A percentile compares a stretch with the other conserved stretches of the same genome.
Evolutionary conservation across 768 basidiomycete genomes (phyloP).

Genomic region (Suillus subaureus): DNA sequence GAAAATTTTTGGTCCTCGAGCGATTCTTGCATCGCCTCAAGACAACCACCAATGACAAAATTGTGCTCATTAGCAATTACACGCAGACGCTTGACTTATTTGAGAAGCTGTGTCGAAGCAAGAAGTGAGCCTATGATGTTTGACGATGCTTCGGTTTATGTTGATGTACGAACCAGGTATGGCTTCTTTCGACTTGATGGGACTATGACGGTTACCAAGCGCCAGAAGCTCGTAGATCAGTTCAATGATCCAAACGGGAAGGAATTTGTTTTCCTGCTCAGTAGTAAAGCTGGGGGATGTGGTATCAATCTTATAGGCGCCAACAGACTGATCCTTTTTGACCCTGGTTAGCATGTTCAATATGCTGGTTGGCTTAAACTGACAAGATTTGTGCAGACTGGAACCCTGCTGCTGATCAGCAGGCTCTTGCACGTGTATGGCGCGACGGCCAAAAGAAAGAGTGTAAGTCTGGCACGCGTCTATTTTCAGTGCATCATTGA

Average conservation of each 20-base stretch:
- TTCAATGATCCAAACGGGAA: conserved; percentile 93
- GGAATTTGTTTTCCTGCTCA: conserved; percentile 92
- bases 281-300: conserved; percentile 94
- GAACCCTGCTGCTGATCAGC: conserved; percentile 98
- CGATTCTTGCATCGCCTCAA: conserved; percentile 85
- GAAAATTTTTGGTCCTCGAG: conserved; percentile 93
- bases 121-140: conserved; percentile 58
- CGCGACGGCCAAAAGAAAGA: conserved; percentile 99
- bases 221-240: conserved; percentile 94
- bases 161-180: conserved; percentile 57
- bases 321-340: conserved; percentile 93
- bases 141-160: conserved; percentile 2
- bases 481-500: neutral
- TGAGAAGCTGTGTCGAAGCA: conserved; percentile 82
- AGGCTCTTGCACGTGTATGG: conserved; percentile 98
- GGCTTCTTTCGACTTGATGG: conserved; percentile 92
- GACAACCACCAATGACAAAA: conserved; percentile 87
- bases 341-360: conserved; percentile 66
- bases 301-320: conserved; percentile 98
- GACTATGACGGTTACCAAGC: conserved; percentile 88
- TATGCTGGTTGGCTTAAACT: neutral
- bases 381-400: conserved; percentile 61
- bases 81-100: conserved; percentile 95
- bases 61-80: conserved; percentile 95
- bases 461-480: conserved; percentile 54